Evolutionary conservation across 164 flowering plant genomes (phyloP).

Genomic region (Stephania yunnanensis): DNA sequence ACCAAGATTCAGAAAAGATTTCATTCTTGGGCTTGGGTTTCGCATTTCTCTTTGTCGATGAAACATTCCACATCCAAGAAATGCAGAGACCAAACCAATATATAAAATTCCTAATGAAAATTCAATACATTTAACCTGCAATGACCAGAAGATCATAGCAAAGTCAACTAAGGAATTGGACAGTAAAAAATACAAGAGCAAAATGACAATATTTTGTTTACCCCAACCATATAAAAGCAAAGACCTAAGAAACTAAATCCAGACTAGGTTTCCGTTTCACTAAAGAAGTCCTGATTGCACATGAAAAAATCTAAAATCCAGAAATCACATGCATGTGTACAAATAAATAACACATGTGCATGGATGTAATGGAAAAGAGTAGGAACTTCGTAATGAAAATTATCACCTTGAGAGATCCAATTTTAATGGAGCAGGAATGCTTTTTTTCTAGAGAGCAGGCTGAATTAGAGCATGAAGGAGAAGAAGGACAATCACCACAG

Average conservation of each 20-base stretch:
- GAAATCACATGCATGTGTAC: too few relatives aligned
- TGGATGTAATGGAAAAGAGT: too few relatives aligned
- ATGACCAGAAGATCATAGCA: slow-evolving; percentile 13
- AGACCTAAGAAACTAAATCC: neutral
- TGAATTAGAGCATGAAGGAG: slow-evolving; percentile 59
- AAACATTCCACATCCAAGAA: slow-evolving; percentile 79
- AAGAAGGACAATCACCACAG: slow-evolving; percentile 97
- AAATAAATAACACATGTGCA: too few relatives aligned
- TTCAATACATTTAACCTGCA: slow-evolving; percentile 90
- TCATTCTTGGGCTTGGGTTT: slow-evolving; percentile 37
- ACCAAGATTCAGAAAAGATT: slow-evolving; percentile 40
- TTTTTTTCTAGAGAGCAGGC: slow-evolving; percentile 41
- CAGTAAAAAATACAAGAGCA: neutral
- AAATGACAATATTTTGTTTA: neutral
- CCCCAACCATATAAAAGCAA: neutral
- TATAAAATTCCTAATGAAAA: slow-evolving; percentile 63
- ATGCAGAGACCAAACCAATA: slow-evolving; percentile 50
- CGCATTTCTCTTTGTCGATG: slow-evolving; percentile 34
- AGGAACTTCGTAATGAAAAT: neutral
- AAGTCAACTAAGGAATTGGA: slow-evolving; percentile 8
- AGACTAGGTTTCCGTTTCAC: neutral
- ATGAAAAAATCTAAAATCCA: neutral
- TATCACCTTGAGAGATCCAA: slow-evolving; percentile 74
- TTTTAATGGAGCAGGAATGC: slow-evolving; percentile 57
- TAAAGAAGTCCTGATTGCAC: neutral